A percentile compares a stretch with the other conserved stretches of the same genome.
Evolutionary conservation across 1,284 basidiomycete genomes (phyloP).

Genomic region (Pisolithus thermaeus): DNA sequence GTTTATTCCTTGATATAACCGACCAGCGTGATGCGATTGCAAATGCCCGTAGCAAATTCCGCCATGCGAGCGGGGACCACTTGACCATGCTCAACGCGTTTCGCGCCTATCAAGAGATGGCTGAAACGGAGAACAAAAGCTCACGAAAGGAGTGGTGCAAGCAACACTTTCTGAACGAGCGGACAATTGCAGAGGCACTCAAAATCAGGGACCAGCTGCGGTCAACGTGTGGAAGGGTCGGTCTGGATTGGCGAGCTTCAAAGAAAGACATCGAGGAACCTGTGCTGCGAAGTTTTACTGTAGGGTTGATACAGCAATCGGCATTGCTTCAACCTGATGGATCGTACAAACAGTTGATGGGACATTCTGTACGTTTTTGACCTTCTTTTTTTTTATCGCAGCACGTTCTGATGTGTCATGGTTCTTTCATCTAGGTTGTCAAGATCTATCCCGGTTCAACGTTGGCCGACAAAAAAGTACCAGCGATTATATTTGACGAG

Average conservation of each 20-base stretch:
- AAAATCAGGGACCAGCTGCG: conserved; percentile 83
- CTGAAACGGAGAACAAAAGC: conserved; percentile 38
- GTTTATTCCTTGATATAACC: conserved; percentile 67
- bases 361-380: conserved; percentile 55
- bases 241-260: conserved; percentile 57
- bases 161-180: conserved; percentile 80
- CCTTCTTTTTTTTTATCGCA: neutral
- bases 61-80: conserved; percentile 85
- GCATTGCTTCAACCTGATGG: conserved; percentile 82
- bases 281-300: conserved; percentile 62
- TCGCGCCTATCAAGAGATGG: conserved; percentile 69
- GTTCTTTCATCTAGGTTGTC: conserved; percentile 47
- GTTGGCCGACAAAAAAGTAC: conserved; percentile 72
- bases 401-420: conserved; percentile 3
- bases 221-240: conserved; percentile 56
- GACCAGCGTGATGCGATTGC: conserved; percentile 68
- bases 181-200: conserved; percentile 77
- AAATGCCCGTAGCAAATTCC: conserved; percentile 72
- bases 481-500: conserved; percentile 87
- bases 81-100: conserved; percentile 84
- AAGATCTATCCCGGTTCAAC: conserved; percentile 88
- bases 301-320: conserved; percentile 76
- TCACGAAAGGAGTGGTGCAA: conserved; percentile 74
- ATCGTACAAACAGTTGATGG: conserved; percentile 79
- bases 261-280: conserved; percentile 53